phyloP scores from a whole-genome alignment of 768 basidiomycete species.

The Lentinula edodes region DNA sequence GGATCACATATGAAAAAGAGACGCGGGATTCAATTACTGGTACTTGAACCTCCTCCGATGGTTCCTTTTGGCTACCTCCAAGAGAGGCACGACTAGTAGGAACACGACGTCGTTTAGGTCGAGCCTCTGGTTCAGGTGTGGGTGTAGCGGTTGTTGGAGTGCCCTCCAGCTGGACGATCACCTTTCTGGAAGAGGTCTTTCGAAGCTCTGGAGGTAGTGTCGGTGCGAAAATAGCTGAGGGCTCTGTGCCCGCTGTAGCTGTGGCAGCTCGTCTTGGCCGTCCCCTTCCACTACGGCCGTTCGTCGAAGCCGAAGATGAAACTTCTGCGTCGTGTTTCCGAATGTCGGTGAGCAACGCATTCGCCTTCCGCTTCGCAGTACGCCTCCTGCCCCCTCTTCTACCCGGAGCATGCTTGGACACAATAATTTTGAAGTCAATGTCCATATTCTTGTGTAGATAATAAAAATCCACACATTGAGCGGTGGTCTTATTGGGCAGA shows the following conservation, averaged over 20 bases:
- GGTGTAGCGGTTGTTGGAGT: slow-evolving; percentile 52
- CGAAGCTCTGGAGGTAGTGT: slow-evolving; percentile 19
- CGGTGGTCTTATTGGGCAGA: slow-evolving; percentile 77
- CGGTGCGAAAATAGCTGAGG: slow-evolving; percentile 7
- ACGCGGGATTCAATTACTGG: background rate
- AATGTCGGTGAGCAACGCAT: slow-evolving; percentile 78
- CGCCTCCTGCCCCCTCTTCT: slow-evolving; percentile 59
- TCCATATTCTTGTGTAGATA: slow-evolving; percentile 89
- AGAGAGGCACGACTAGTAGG: slow-evolving; percentile 21
- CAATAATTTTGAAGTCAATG: slow-evolving; percentile 79
- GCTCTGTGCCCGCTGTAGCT: slow-evolving; percentile 12
- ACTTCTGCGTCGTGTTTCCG: slow-evolving; percentile 66
- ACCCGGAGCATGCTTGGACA: slow-evolving; percentile 59
- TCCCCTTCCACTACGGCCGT: slow-evolving; percentile 39
- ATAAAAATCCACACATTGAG: slow-evolving; percentile 90
- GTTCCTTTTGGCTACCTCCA: slow-evolving; percentile 15
- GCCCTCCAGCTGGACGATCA: slow-evolving; percentile 38
- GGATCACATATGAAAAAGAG: background rate
- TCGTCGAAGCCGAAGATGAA: slow-evolving; percentile 29
- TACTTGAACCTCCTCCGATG: background rate
- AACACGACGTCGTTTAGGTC: slow-evolving; percentile 35
- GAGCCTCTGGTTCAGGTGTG: slow-evolving; percentile 61
- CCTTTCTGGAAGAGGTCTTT: slow-evolving; percentile 30
- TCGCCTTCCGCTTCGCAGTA: slow-evolving; percentile 72
- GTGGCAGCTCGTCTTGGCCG: slow-evolving; percentile 15